Percentiles rank a stretch among this genome's conserved stretches.
These are phyloP conservation scores for Ephemerocybe angulata DNA, from an alignment of 768 basidiomycete genomes.

Conservation along the genomic window DNA sequence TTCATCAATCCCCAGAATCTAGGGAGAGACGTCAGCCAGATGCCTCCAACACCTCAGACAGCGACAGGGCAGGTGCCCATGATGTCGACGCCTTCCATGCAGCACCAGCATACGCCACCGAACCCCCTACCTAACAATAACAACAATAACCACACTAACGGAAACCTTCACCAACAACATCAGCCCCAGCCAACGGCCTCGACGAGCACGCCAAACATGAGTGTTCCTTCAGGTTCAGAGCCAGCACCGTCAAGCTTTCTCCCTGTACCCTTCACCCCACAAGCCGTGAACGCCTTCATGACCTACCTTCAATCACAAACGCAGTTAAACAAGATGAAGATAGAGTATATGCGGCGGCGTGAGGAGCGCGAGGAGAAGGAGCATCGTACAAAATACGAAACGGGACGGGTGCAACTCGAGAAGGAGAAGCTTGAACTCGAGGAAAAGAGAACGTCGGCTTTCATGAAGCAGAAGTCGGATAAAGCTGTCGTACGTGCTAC, in stretches of 20 bases:
- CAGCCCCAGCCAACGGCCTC: slow-evolving; percentile 8
- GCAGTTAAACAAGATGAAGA: slow-evolving; percentile 65
- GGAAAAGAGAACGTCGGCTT: slow-evolving; percentile 45
- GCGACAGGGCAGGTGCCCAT: not conserved
- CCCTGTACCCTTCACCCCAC: slow-evolving; percentile 53
- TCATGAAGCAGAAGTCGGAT: slow-evolving; percentile 58
- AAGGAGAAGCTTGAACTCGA: slow-evolving; percentile 57
- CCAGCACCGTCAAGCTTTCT: not conserved
- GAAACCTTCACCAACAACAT: slow-evolving; percentile 4
- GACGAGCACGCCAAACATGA: not conserved
- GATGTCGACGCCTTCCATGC: slow-evolving; percentile 6
- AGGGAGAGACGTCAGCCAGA: not conserved
- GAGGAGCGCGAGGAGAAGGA: slow-evolving; percentile 71
- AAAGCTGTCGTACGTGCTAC: slow-evolving; percentile 54
- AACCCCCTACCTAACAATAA: slow-evolving; percentile 6
- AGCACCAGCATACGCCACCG: slow-evolving; percentile 13
- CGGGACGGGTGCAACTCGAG: slow-evolving; percentile 51
- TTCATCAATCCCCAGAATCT: slow-evolving; percentile 38
- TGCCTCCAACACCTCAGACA: slow-evolving; percentile 6
- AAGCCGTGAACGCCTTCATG: slow-evolving; percentile 52
- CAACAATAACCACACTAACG: slow-evolving; percentile 13
- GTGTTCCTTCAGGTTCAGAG: not conserved
- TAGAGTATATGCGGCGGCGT: slow-evolving; percentile 62
- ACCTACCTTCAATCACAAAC: slow-evolving; percentile 64
- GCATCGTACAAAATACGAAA: slow-evolving; percentile 44